Evolutionary conservation across 2,329 filamentous ascomycete genomes (phyloP), one percentile per base, ranked within the genome.

Genomic region (Calonectria hawksworthii): DNA sequence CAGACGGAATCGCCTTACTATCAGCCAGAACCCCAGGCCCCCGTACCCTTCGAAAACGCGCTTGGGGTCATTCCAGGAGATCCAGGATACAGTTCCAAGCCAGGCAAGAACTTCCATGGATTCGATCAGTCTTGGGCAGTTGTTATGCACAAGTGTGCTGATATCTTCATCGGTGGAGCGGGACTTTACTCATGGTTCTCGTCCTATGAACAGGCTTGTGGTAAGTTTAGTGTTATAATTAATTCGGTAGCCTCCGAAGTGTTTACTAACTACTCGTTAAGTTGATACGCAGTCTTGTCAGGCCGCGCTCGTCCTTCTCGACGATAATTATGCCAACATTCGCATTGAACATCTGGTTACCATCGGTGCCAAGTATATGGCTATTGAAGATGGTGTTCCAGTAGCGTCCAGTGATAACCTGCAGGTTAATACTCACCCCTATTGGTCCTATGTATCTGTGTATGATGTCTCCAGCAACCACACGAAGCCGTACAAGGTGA

Each of bases 341-440:
- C 77, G 74, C 8, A 70, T 82, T 54, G 68, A 80, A 41, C 76
- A 84, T 36, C 70, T 85, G 26, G 73, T 85, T 13, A 82, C 80
- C 11, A 84, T 84, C 11, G 83, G 84, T 4, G 77, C 83, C 32
- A 80, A 80, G 68, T 80, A 84, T 67, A 81, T 81, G 74, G 72
- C 75, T 5, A 75, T 80, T 9, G 75, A 76, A 34, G 77, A 83
- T 59, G 81, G 81, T 21, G 70, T 79, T 32, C 77, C 70, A 14
- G 79, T 84, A 56, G 7, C 28, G 14, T 81, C 83, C 11, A 47
- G 65, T 11, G 81, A 83, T 47, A 83, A 84, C 68, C 73, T 82
- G 7, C 80, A 80, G 63, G 76, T 83, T 13, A 71, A 81, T 1
- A 41, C 38, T 14, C 83, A 84, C 41, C 83, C 83, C 7, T 50